Evolutionary conservation across 179 eudicot species (phyloP).

Genomic region (Amaranthus tricolor): DNA sequence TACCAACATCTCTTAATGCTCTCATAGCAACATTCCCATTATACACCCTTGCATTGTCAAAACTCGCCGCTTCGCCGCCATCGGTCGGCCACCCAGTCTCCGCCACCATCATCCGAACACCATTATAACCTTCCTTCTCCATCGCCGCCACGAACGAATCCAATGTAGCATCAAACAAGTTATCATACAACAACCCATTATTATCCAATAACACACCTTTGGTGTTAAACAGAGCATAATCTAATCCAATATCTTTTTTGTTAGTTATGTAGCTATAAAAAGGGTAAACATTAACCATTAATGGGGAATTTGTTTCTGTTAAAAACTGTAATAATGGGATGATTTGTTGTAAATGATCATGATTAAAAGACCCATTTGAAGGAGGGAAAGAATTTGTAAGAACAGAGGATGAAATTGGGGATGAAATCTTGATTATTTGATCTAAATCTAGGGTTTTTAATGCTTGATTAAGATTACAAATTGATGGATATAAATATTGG

Average conservation of each 20-base stretch:
- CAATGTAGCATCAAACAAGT: slow-evolving; percentile 62
- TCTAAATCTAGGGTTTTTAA: slow-evolving; percentile 45
- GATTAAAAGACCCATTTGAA: slow-evolving; percentile 52
- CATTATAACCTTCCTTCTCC: slow-evolving; percentile 59
- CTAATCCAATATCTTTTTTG: slow-evolving; percentile 47
- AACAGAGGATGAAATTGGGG: slow-evolving; percentile 58
- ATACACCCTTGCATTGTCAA: slow-evolving; percentile 54
- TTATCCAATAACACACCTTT: slow-evolving; percentile 34
- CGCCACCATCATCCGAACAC: slow-evolving; percentile 54
- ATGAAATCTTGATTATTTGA: slow-evolving; percentile 52
- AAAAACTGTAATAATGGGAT: slow-evolving; percentile 45
- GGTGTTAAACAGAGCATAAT: slow-evolving; percentile 49
- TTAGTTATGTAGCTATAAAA: slow-evolving; percentile 57
- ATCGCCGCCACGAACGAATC: slow-evolving; percentile 72
- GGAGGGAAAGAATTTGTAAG: slow-evolving; percentile 61
- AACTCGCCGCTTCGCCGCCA: slow-evolving; percentile 52
- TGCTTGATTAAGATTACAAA: slow-evolving; percentile 53
- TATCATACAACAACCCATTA: slow-evolving; percentile 42
- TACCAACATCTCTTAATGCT: slow-evolving; percentile 46
- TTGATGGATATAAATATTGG: slow-evolving; percentile 51
- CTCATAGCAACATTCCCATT: slow-evolving; percentile 58
- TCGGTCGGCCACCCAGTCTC: slow-evolving; percentile 89
- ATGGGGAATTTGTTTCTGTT: slow-evolving; percentile 45
- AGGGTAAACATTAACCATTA: slow-evolving; percentile 82
- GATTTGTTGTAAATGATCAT: slow-evolving; percentile 29